phyloP scores from a whole-genome alignment of 768 basidiomycete genomes.

The Auriscalpium vulgare region DNA sequence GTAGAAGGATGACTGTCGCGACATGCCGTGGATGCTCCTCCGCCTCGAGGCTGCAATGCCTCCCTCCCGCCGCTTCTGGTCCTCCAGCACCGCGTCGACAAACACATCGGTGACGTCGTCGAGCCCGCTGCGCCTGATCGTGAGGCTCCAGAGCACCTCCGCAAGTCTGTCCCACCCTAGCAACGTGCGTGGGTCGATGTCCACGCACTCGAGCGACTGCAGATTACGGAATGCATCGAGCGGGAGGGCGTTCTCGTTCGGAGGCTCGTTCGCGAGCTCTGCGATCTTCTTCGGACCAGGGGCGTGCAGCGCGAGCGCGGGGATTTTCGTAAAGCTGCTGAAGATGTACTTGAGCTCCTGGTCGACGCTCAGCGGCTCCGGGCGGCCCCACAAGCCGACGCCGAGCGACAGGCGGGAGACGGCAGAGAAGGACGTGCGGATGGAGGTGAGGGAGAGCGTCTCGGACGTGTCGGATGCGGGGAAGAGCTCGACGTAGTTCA shows the following conservation, averaged over 20 bases:
- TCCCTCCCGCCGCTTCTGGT: slow-evolving; percentile 57
- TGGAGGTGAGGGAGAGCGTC: slow-evolving; percentile 62
- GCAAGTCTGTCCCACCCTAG: slow-evolving; percentile 80
- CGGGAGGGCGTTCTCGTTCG: slow-evolving; percentile 69
- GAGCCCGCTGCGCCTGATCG: slow-evolving; percentile 70
- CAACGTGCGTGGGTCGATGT: slow-evolving; percentile 76
- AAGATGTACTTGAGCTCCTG: slow-evolving; percentile 79
- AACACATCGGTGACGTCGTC: slow-evolving; percentile 77
- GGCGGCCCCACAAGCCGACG: slow-evolving; percentile 61
- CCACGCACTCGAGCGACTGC: slow-evolving; percentile 62
- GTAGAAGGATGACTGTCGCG: slow-evolving; percentile 39
- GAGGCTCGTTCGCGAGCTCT: slow-evolving; percentile 62
- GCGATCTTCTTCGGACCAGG: slow-evolving; percentile 58
- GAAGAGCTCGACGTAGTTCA: slow-evolving; percentile 62
- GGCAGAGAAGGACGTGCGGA: slow-evolving; percentile 68
- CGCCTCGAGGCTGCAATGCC: slow-evolving; percentile 38
- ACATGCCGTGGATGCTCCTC: slow-evolving; percentile 28
- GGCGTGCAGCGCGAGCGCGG: slow-evolving; percentile 60
- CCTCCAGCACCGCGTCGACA: slow-evolving; percentile 68
- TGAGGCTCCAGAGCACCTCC: slow-evolving; percentile 63
- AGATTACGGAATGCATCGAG: slow-evolving; percentile 82
- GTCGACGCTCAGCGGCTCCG: slow-evolving; percentile 53
- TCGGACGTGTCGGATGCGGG: slow-evolving; percentile 57
- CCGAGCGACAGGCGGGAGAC: slow-evolving; percentile 73
- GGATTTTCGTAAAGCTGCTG: slow-evolving; percentile 86